Conservation (phyloP, 2,329 filamentous ascomycete genomes). For the Xylaria sp. region DNA sequence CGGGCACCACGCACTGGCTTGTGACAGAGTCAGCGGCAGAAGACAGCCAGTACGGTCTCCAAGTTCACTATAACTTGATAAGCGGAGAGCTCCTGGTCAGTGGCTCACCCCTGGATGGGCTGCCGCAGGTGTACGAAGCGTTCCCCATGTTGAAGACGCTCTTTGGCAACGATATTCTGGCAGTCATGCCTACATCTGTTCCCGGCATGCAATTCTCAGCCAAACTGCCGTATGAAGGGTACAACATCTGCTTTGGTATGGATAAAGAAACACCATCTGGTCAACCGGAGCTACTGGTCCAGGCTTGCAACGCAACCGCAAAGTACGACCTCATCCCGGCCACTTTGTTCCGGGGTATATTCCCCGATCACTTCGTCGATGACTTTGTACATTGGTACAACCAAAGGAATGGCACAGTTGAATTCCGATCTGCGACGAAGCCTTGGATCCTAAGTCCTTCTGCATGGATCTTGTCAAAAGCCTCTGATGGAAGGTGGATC, state of each 20-base stretch:
- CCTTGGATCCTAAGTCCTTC: background rate
- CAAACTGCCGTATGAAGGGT: conserved; percentile 20
- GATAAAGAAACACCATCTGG: background rate
- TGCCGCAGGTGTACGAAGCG: conserved; percentile 41
- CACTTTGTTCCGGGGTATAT: background rate
- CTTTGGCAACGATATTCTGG: conserved; percentile 39
- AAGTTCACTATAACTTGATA: conserved; percentile 46
- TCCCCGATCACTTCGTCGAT: conserved; percentile 8
- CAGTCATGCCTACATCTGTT: conserved; percentile 38
- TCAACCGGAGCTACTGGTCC: background rate
- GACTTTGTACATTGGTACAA: conserved; percentile 16
- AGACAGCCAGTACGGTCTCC: background rate
- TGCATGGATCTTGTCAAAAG: conserved; percentile 3
- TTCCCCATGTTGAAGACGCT: conserved; percentile 39
- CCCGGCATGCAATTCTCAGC: conserved; percentile 39
- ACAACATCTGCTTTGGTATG: background rate
- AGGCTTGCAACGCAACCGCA: background rate
- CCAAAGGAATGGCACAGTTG: background rate
- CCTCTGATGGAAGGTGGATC: background rate
- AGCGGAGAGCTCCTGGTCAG: conserved; percentile 49
- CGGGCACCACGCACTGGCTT: conserved; percentile 9
- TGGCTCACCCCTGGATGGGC: conserved; percentile 42
- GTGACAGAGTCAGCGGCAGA: background rate
- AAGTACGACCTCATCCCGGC: conserved; percentile 10
- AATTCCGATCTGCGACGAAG: conserved; percentile 1